These are phyloP conservation scores for Quillaja saponaria DNA, from an alignment of 306 rosid species.

Conservation along the genomic window DNA sequence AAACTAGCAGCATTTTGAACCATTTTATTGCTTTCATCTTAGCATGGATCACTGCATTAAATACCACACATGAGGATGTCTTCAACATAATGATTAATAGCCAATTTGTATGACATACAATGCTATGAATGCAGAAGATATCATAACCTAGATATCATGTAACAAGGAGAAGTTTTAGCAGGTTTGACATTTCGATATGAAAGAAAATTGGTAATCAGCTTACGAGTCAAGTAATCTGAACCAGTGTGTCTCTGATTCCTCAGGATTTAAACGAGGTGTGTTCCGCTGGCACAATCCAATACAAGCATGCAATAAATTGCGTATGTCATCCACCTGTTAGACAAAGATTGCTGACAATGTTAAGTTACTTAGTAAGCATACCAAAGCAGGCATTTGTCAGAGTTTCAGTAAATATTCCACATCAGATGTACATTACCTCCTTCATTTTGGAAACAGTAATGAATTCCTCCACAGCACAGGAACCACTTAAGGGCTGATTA, in stretches of 20 bases:
- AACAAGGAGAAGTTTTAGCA: conserved; percentile 11
- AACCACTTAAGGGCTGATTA: conserved; percentile 41
- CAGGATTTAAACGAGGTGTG: conserved; percentile 94
- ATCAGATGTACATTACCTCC: conserved; percentile 57
- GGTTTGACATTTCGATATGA: conserved; percentile 8
- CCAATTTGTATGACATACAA: too few species aligned
- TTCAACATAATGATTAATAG: conserved; percentile 16
- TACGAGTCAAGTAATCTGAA: conserved; percentile 94
- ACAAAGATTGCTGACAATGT: conserved; percentile 30
- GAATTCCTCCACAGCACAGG: conserved; percentile 44
- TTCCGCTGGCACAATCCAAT: conserved; percentile 94
- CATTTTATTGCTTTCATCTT: not conserved
- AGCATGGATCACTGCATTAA: conserved; percentile 10
- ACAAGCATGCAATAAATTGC: conserved; percentile 68
- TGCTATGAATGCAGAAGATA: not conserved
- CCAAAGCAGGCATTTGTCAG: conserved; percentile 18
- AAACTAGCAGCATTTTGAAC: conserved; percentile 5
- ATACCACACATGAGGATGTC: not conserved
- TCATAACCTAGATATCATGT: not conserved
- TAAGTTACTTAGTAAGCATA: conserved; percentile 22
- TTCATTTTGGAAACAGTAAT: conserved; percentile 43
- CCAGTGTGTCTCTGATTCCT: conserved; percentile 95
- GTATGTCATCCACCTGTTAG: conserved; percentile 61
- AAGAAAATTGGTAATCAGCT: conserved; percentile 38
- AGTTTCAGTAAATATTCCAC: conserved; percentile 26